Evolutionary conservation across 2,329 filamentous ascomycete genomes (phyloP).

Genomic region (Hypoxylon sp.): DNA sequence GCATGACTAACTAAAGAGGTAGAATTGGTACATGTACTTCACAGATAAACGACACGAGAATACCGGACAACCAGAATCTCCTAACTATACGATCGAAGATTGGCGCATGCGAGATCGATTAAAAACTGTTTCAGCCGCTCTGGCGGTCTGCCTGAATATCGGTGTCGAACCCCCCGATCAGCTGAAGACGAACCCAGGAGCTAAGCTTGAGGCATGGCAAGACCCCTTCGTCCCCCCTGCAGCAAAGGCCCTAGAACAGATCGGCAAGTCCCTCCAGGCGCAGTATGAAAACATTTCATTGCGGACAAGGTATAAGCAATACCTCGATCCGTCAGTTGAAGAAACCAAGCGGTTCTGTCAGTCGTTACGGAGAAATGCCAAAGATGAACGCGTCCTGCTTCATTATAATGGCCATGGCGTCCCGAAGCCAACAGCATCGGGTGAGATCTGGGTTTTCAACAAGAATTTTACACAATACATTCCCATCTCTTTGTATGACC

Average conservation of each 20-base stretch:
- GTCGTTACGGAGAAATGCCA: slow-evolving; percentile 89
- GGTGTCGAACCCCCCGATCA: slow-evolving; percentile 98
- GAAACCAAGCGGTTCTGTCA: slow-evolving; percentile 97
- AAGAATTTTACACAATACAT: slow-evolving; percentile 99
- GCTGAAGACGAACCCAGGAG: slow-evolving; percentile 92
- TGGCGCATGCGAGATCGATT: slow-evolving; percentile 98
- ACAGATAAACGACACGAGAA: slow-evolving; percentile 98
- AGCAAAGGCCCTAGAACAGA: slow-evolving; percentile 90
- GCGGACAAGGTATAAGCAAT: slow-evolving; percentile 96
- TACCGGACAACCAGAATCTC: slow-evolving; percentile 84
- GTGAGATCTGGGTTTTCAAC: slow-evolving; percentile 99
- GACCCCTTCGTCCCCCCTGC: slow-evolving; percentile 86
- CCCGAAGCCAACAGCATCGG: slow-evolving; percentile 92
- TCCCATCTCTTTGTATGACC: slow-evolving; percentile 92
- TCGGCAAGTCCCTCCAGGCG: slow-evolving; percentile 93
- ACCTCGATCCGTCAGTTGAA: slow-evolving; percentile 94
- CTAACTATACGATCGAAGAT: slow-evolving; percentile 78
- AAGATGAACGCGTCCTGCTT: slow-evolving; percentile 95
- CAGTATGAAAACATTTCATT: slow-evolving; percentile 97
- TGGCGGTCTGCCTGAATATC: slow-evolving; percentile 96
- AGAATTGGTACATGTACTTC: slow-evolving; percentile 99
- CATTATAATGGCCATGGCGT: slow-evolving; percentile 99
- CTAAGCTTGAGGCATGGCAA: slow-evolving; percentile 96
- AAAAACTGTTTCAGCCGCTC: slow-evolving; percentile 95
- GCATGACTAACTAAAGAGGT: slow-evolving; percentile 43